Percentiles rank a stretch among this genome's conserved stretches.
phyloP scores from a whole-genome alignment of 2,329 filamentous ascomycete genomes.

The Colletotrichum coccodes region DNA sequence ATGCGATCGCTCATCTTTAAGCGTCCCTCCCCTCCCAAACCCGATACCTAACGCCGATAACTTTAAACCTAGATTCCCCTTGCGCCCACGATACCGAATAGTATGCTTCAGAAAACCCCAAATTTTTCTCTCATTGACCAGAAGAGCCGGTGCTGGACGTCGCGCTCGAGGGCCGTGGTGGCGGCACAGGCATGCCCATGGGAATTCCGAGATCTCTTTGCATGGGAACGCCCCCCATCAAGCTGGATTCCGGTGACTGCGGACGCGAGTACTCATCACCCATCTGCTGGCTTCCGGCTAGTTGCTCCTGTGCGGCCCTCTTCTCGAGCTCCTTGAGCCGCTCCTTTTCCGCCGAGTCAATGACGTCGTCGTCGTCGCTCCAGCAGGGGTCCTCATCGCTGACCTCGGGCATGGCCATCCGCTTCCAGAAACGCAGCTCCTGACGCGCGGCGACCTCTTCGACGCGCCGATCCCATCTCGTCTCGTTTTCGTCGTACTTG shows the following conservation, averaged over 20 bases:
- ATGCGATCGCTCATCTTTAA: slow-evolving; percentile 15
- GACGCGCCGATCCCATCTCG: slow-evolving; percentile 63
- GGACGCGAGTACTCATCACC: slow-evolving; percentile 46
- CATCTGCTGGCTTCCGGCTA: slow-evolving; percentile 46
- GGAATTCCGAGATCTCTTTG: slow-evolving; percentile 46
- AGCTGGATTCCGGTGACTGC: slow-evolving; percentile 34
- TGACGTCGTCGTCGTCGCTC: slow-evolving; percentile 73
- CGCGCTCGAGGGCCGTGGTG: slow-evolving; percentile 51
- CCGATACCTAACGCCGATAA: slow-evolving; percentile 25
- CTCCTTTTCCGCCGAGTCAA: slow-evolving; percentile 70
- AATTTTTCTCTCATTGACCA: slow-evolving; percentile 47
- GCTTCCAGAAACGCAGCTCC: slow-evolving; percentile 73
- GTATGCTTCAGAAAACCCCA: not conserved
- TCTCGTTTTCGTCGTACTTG: slow-evolving; percentile 65
- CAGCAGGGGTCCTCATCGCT: slow-evolving; percentile 69
- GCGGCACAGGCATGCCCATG: slow-evolving; percentile 45
- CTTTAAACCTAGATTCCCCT: not conserved
- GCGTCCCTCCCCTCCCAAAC: slow-evolving; percentile 1
- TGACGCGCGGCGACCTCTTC: slow-evolving; percentile 64
- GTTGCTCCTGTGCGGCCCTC: slow-evolving; percentile 50
- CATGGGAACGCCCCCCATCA: slow-evolving; percentile 56
- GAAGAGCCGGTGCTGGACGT: slow-evolving; percentile 56
- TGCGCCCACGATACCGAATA: not conserved
- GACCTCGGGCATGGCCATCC: slow-evolving; percentile 71
- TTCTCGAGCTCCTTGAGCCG: slow-evolving; percentile 62